phyloP scores from a whole-genome alignment of 2,329 filamentous ascomycete species.

The Epichloe gansuensis region DNA sequence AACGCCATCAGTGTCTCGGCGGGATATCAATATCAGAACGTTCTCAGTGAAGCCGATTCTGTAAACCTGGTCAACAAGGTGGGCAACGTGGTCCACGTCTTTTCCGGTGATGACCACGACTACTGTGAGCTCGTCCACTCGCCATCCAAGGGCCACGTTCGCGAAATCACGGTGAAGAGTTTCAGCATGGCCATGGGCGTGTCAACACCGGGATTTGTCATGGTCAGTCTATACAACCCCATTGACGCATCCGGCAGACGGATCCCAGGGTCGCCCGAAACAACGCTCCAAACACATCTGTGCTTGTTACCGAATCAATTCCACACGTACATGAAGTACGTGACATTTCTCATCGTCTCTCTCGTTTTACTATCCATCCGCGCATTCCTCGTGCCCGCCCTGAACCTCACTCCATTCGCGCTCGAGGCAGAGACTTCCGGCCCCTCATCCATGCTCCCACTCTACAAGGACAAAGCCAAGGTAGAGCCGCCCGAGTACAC shows the following conservation, averaged over 20 bases:
- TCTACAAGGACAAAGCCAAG: slow-evolving; percentile 43
- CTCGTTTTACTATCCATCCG: slow-evolving; percentile 37
- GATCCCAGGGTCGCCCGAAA: slow-evolving; percentile 26
- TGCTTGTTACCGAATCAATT: slow-evolving; percentile 86
- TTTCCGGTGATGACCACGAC: slow-evolving; percentile 95
- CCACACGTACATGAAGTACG: slow-evolving; percentile 70
- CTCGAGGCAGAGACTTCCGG: slow-evolving; percentile 27
- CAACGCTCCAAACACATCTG: slow-evolving; percentile 74
- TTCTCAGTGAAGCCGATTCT: slow-evolving; percentile 66
- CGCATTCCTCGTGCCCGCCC: slow-evolving; percentile 42
- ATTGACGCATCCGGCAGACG: slow-evolving; percentile 48
- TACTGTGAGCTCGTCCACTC: slow-evolving; percentile 85
- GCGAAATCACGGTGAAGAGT: slow-evolving; percentile 90
- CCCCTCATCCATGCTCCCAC: slow-evolving; percentile 21
- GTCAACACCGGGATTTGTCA: slow-evolving; percentile 69
- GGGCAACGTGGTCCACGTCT: slow-evolving; percentile 72
- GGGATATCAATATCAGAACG: slow-evolving; percentile 96
- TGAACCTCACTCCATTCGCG: slow-evolving; percentile 41
- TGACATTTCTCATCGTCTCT: slow-evolving; percentile 43
- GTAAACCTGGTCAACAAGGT: slow-evolving; percentile 62
- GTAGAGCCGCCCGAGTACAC: slow-evolving; percentile 27
- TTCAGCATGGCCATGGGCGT: slow-evolving; percentile 96
- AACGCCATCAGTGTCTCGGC: slow-evolving; percentile 66
- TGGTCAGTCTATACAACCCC: slow-evolving; percentile 87
- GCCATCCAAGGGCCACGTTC: slow-evolving; percentile 48